These are phyloP conservation scores for Onygenales sp. DNA, from an alignment of 2,329 filamentous ascomycete genomes.

Conservation along the genomic window DNA sequence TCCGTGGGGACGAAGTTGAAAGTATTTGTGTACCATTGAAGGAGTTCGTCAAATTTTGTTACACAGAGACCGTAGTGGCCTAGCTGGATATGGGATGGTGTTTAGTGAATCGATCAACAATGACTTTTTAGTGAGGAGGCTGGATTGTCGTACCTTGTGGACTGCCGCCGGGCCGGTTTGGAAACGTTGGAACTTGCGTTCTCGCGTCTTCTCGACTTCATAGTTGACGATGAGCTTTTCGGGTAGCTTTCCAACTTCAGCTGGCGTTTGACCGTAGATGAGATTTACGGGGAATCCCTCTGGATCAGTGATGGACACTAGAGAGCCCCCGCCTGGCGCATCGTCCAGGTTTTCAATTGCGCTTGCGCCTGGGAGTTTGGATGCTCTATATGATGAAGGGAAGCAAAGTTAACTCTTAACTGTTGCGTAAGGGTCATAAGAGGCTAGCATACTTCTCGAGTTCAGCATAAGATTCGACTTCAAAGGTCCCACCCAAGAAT, in stretches of 20 bases:
- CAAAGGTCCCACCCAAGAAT: constrained; percentile 34
- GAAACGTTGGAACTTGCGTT: constrained; percentile 20
- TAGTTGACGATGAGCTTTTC: constrained; percentile 19
- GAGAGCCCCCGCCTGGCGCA: constrained; percentile 31
- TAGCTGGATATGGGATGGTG: constrained; percentile 11
- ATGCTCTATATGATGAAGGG: neutral
- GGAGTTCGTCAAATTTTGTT: constrained; percentile 16
- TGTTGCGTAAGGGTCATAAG: neutral
- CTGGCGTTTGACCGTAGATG: constrained; percentile 27
- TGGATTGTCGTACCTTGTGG: constrained; percentile 18
- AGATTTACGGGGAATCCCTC: constrained; percentile 33
- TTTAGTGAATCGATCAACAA: neutral
- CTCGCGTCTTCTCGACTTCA: constrained; percentile 17
- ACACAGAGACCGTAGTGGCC: constrained; percentile 22
- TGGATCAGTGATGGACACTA: constrained; percentile 30
- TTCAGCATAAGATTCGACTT: constrained; percentile 34
- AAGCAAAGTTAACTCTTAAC: neutral
- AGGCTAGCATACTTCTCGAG: constrained; percentile 24
- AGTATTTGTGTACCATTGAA: constrained; percentile 20
- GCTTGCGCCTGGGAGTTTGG: constrained; percentile 19
- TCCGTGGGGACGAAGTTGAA: constrained; percentile 25
- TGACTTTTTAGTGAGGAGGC: neutral
- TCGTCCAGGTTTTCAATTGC: constrained; percentile 23
- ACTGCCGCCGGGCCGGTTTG: constrained; percentile 22
- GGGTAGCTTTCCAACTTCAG: constrained; percentile 11